Evolutionary conservation across 2,329 filamentous ascomycete species (phyloP), one percentile per base, ranked within the genome.

Genomic region (Botrytis pseudocinerea): DNA sequence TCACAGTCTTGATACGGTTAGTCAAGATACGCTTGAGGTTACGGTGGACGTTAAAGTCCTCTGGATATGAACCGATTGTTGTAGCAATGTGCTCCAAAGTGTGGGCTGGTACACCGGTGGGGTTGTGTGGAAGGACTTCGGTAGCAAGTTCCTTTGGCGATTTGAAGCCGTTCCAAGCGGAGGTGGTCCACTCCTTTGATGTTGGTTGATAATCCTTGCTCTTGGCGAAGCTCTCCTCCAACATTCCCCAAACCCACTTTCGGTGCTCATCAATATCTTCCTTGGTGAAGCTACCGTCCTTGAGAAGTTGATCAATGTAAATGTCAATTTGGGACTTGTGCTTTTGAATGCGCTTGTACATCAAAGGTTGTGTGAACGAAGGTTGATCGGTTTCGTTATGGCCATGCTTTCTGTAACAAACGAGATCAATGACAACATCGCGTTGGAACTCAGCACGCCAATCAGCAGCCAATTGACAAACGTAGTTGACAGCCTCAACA

Each of bases 301-400:
- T 87, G 61, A 98, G 87, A 71, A 99, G 91, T 87, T 97, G 93
- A 81, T 97, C 89, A 78, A 96, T 89, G 82, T 99, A 99, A 80
- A 93, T 93, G 81, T 97, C 92, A 74, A 99, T 91, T 82, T 96
- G 93, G 63, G 92, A 90, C 76, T 92, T 88, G 83, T 98, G 94
- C 74, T 91, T 88, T 78, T 91, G 89, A 82, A 99, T 98, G 80
- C 93, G 93, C 91, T 98, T 98, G 90, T 99, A 99, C 96, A 99
- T 99, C 78, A 98, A 86, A 59, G 96, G 96, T 83, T 99, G 96
- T n/a, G 96, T 99, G 87, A 99, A 99, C 59, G 95, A 97, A 65
- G 96, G 96, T 87, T 99, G 96, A 82, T 99, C 96, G 18, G 96
- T 99, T 87, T 99, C 96, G 85, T 99, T 99, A 90, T 99, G 96